These are phyloP conservation scores for Eucalyptus sp. DNA, from an alignment of 345 rosid genomes.

Conservation along the genomic window DNA sequence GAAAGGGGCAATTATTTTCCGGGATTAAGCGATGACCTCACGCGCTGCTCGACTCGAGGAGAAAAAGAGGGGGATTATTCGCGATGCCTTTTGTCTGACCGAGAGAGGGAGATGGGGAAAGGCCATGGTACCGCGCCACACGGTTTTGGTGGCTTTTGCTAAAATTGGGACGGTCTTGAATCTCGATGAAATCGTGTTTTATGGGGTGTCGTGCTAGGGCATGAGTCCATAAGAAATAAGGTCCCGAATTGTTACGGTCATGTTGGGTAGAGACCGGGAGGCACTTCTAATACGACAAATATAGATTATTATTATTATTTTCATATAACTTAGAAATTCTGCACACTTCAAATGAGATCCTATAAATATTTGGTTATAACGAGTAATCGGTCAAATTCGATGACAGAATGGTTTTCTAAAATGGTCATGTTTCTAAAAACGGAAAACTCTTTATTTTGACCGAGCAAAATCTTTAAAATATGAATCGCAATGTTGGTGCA, in stretches of 20 bases:
- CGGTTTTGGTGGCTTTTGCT: not conserved
- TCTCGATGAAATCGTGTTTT: not conserved
- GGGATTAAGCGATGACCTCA: not conserved
- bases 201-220: not conserved
- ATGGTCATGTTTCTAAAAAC: not conserved
- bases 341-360: not conserved
- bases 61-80: not conserved
- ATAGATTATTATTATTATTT: not conserved
- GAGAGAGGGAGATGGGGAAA: not conserved
- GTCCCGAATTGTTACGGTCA: not conserved
- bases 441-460: not conserved
- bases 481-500: accelerated
- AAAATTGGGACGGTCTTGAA: not conserved
- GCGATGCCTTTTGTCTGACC: not conserved
- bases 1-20: not conserved
- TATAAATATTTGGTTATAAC: not conserved
- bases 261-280: not conserved
- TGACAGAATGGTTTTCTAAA: accelerated
- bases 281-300: not conserved
- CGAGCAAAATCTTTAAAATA: not conserved
- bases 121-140: not conserved
- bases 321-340: not conserved
- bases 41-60: not conserved
- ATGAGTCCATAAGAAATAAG: not conserved
- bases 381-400: not conserved